phyloP scores from a whole-genome alignment of 2,329 filamentous ascomycete species.

The Sporothrix schenckii region DNA sequence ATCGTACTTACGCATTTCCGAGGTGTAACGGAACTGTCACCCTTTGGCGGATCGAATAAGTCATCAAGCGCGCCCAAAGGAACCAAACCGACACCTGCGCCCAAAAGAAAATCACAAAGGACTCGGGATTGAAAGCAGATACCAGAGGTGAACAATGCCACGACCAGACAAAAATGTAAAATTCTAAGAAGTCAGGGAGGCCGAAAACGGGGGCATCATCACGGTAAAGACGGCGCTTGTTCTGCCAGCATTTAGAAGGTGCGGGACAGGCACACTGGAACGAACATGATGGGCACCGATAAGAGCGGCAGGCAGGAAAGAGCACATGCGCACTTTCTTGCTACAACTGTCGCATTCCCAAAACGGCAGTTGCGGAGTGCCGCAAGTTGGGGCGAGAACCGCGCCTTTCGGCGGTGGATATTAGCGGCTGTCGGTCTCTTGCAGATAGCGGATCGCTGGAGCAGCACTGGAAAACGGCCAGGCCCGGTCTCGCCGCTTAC shows the following conservation, averaged over 20 bases:
- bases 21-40: background rate
- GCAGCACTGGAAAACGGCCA: no score
- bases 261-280: slow-evolving; percentile 3
- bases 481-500: no score
- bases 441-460: no score
- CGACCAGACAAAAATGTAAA: background rate
- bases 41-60: background rate
- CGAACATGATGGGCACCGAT: background rate
- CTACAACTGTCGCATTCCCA: slow-evolving; percentile 15
- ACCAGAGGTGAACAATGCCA: no score
- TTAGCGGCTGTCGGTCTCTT: slow-evolving; percentile 15
- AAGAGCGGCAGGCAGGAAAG: background rate
- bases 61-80: background rate
- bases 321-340: background rate
- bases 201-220: slow-evolving; percentile 6
- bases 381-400: slow-evolving; percentile 10
- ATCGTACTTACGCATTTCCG: slow-evolving; percentile 9
- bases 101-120: background rate
- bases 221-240: background rate
- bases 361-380: slow-evolving; percentile 19
- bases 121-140: background rate
- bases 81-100: background rate
- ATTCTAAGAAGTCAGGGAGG: background rate
- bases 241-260: background rate
- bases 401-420: slow-evolving; percentile 3